Evolutionary conservation across 1,139 yeast genomes (phyloP).

Genomic region (Debaryomyces sp.): DNA sequence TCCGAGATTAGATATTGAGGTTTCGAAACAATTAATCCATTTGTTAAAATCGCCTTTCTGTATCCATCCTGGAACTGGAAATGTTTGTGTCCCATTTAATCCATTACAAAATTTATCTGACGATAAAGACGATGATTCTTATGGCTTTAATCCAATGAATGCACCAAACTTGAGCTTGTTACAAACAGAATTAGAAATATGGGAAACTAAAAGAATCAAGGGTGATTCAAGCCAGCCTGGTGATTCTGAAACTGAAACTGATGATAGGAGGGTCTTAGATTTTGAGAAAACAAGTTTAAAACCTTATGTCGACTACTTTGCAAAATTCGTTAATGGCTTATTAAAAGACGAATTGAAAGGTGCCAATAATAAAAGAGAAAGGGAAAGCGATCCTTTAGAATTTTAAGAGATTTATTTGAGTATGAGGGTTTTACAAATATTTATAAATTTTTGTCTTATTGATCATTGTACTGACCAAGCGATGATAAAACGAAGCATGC

Average conservation of each 20-base stretch:
- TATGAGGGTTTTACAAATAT: not conserved
- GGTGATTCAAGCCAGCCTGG: constrained; percentile 29
- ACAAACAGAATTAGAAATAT: constrained; percentile 55
- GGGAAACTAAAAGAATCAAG: constrained; percentile 39
- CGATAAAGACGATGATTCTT: constrained; percentile 39
- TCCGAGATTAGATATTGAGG: constrained; percentile 93
- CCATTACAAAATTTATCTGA: constrained; percentile 43
- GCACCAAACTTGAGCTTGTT: constrained; percentile 77
- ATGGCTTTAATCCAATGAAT: constrained; percentile 72
- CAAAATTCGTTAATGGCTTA: constrained; percentile 59
- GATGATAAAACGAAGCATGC: not conserved
- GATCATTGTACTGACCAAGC: not conserved
- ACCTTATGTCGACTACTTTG: constrained; percentile 75
- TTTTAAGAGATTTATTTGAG: constrained; percentile 19
- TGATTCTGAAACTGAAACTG: constrained; percentile 23
- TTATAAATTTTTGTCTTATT: not conserved
- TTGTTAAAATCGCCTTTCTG: constrained; percentile 97
- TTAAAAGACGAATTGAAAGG: constrained; percentile 57
- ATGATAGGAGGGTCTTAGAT: constrained; percentile 34
- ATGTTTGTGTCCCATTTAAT: constrained; percentile 93
- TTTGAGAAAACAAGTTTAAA: constrained; percentile 71
- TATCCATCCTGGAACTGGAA: constrained; percentile 97
- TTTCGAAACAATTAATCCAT: constrained; percentile 86
- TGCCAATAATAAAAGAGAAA: constrained; percentile 44
- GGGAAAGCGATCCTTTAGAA: constrained; percentile 37